Evolutionary conservation across 179 eudicot genomes (phyloP), one percentile per base, ranked within the genome.

Genomic region (Dionaea muscipula): DNA sequence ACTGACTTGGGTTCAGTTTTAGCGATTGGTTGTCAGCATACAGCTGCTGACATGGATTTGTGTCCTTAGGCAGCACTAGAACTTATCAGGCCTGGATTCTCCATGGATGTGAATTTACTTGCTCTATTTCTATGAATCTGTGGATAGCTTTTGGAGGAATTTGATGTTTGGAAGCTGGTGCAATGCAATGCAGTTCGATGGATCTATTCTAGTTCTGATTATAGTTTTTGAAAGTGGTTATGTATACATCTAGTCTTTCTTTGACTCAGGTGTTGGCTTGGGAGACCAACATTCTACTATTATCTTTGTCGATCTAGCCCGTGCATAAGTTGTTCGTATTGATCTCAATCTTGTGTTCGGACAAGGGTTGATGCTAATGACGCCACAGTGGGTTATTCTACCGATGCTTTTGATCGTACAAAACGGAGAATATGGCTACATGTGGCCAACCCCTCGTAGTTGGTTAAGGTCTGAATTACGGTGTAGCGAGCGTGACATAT

Each of bases 261-360:
- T 5, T 18, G 4, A 43, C 47, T 38, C 61, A 91, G 98, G 98
- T 91, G 98, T 91, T 54, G 98, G 98, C 43, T 83, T 91, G 57
- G 98, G 98, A 57, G 98, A 91, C 72, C 81, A 96, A 46, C 98
- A 91, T 67, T 80, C 98, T 40, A 87, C 79, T 86, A 88, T 87
- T 64, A 76, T 91, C 54, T 67, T 91, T 56, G 79, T 91, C 67
- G 96, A 91, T 76, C 94, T 87, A 72, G 84, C 83, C 28, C 82
- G 86, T 50, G 98, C 98, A 58, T 96, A 91, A 84, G 98, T 91
- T 70, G 86, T 87, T 58, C 98, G 87, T 72, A 91, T 91, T 51
- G 98, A 91, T 72, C 89, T 91, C 37, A 96, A 96, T 57, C 96
- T 91, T 62, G 98, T 96, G 61, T 87, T 91, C 76, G 98, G 87